A percentile compares a stretch with the other conserved stretches of the same genome.
Conservation (phyloP, 352 stramenopile genomes). For the Globisporangium recalcitrans region DNA sequence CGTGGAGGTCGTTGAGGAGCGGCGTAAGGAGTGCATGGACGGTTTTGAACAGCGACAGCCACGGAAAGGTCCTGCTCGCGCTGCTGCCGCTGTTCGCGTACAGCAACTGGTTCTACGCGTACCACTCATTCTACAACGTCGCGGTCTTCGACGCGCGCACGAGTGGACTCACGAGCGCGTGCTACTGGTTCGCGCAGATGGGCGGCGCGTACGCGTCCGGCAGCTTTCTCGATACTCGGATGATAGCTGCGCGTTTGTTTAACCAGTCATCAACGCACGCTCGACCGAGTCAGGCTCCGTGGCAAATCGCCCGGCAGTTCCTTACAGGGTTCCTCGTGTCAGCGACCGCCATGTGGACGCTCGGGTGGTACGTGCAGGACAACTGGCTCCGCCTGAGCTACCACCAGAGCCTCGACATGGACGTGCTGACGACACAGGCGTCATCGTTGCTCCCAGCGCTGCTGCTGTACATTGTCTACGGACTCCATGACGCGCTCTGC, state of each 20-base stretch:
- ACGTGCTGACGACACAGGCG: conserved; percentile 13
- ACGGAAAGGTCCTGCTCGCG: conserved; percentile 14
- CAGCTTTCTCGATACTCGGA: conserved; percentile 20
- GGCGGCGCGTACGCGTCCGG: conserved; percentile 26
- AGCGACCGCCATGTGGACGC: conserved; percentile 35
- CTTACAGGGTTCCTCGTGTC: conserved; percentile 20
- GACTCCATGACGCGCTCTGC: conserved; percentile 65
- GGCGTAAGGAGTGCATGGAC: neutral
- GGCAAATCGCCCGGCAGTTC: conserved; percentile 5
- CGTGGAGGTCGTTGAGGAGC: neutral
- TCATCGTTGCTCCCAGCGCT: conserved; percentile 16
- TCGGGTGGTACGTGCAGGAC: conserved; percentile 24
- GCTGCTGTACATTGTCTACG: conserved; percentile 63
- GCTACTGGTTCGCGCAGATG: conserved; percentile 49
- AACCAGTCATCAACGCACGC: neutral
- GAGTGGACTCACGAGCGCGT: conserved; percentile 28
- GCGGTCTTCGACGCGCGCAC: conserved; percentile 38
- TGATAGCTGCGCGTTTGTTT: neutral
- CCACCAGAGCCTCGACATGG: conserved; percentile 18
- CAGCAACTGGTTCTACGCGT: conserved; percentile 69
- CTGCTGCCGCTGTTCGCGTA: conserved; percentile 50
- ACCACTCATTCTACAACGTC: conserved; percentile 53
- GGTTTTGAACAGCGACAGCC: neutral
- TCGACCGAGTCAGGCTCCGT: neutral
- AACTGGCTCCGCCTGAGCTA: conserved; percentile 22